These are phyloP conservation scores for Calvatia gigantea DNA, from an alignment of 768 basidiomycete genomes.

Conservation along the genomic window DNA sequence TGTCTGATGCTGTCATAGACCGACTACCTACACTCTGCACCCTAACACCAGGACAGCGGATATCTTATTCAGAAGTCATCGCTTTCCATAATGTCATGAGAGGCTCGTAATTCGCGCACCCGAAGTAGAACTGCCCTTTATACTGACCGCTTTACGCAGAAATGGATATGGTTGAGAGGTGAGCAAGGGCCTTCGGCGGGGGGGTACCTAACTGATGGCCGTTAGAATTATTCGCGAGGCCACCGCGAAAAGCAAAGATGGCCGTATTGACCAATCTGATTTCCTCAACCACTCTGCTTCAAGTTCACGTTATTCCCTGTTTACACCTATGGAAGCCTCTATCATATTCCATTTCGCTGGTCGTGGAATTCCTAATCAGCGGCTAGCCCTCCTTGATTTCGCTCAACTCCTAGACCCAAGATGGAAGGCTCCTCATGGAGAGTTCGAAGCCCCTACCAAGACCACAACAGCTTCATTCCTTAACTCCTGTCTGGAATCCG, in stretches of 20 bases:
- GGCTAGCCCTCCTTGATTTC: constrained; percentile 87
- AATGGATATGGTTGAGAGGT: constrained; percentile 97
- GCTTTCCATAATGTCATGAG: constrained; percentile 96
- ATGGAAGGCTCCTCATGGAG: constrained; percentile 73
- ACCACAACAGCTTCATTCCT: constrained; percentile 39
- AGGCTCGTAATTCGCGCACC: constrained; percentile 48
- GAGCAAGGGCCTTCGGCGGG: constrained; percentile 14
- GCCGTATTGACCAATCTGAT: constrained; percentile 93
- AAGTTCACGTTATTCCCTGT: constrained; percentile 88
- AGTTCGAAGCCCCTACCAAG: constrained; percentile 30
- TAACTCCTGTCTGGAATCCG: constrained; percentile 60
- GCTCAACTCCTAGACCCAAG: constrained; percentile 88
- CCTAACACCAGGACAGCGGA: constrained; percentile 81
- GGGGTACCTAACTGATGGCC: neutral
- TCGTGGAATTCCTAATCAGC: constrained; percentile 63
- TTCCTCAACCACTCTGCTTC: constrained; percentile 88
- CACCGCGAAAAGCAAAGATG: constrained; percentile 87
- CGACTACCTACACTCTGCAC: constrained; percentile 90
- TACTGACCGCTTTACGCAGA: constrained; percentile 40
- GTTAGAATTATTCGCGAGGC: constrained; percentile 84
- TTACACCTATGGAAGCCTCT: constrained; percentile 97
- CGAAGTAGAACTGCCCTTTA: neutral
- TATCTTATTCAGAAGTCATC: constrained; percentile 94
- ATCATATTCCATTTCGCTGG: constrained; percentile 98
- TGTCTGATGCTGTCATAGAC: constrained; percentile 91